Evolutionary conservation across 1,284 basidiomycete genomes (phyloP).

Genomic region (Trichosporon sp.): DNA sequence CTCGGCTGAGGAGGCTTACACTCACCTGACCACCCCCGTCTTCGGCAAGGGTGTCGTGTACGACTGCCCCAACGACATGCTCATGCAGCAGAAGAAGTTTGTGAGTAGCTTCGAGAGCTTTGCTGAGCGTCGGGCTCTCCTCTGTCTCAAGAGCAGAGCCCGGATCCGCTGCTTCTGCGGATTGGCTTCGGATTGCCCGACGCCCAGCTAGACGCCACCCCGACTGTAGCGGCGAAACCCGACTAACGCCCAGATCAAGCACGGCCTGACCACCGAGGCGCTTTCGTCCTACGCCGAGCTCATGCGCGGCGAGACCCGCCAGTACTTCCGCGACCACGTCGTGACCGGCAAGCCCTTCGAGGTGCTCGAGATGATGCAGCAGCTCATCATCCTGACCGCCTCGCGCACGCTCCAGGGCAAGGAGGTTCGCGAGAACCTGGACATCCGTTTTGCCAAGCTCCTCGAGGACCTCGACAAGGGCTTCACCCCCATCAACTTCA

Average conservation of each 20-base stretch:
- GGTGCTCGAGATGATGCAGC: slow-evolving; percentile 78
- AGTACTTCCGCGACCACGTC: slow-evolving; percentile 64
- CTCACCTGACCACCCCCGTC: slow-evolving; percentile 85
- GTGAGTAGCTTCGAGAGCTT: slow-evolving; percentile 47
- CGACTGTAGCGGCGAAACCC: neutral
- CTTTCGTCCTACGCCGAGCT: slow-evolving; percentile 87
- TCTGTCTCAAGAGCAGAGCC: no score
- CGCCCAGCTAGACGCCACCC: neutral
- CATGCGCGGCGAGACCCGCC: slow-evolving; percentile 80
- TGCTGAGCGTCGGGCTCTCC: neutral
- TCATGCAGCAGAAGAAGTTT: slow-evolving; percentile 99
- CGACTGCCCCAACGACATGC: slow-evolving; percentile 90
- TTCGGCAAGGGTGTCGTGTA: slow-evolving; percentile 99
- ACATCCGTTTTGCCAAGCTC: slow-evolving; percentile 81
- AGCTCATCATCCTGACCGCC: slow-evolving; percentile 94
- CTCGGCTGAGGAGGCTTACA: slow-evolving; percentile 96
- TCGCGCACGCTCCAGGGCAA: slow-evolving; percentile 88
- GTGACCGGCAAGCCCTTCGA: slow-evolving; percentile 44
- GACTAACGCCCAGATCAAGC: slow-evolving; percentile 65
- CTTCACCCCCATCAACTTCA: slow-evolving; percentile 88
- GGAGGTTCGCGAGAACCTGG: slow-evolving; percentile 77
- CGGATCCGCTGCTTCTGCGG: neutral
- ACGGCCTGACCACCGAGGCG: slow-evolving; percentile 89
- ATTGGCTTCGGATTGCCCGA: neutral
- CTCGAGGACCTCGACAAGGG: slow-evolving; percentile 92